Evolutionary conservation across 441 rosid genomes (phyloP).

Genomic region (Populus trichocarpa): DNA sequence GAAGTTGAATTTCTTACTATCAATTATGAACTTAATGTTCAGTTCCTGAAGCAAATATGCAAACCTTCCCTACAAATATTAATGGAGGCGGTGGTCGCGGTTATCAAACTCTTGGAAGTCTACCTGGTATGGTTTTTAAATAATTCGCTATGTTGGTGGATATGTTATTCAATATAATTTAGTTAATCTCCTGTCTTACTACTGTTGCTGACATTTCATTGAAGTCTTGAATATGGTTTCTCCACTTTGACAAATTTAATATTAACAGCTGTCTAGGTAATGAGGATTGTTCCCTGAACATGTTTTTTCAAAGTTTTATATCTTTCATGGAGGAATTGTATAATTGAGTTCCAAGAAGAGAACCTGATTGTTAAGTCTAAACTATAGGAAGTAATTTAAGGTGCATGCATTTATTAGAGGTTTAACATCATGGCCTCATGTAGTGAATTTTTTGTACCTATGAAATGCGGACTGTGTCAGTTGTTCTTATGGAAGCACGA

Average conservation of each 20-base stretch:
- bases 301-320: background rate
- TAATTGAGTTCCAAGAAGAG: background rate
- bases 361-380: background rate
- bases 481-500: background rate
- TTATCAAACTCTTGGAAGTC: slow-evolving; percentile 68
- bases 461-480: background rate
- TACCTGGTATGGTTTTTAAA: slow-evolving; percentile 49
- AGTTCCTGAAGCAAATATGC: slow-evolving; percentile 80
- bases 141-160: background rate
- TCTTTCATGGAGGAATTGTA: background rate
- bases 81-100: slow-evolving; percentile 47
- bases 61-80: slow-evolving; percentile 59
- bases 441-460: background rate
- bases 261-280: background rate
- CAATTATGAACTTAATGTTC: slow-evolving; percentile 21
- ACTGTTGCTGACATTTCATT: background rate
- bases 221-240: background rate
- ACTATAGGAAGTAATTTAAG: background rate
- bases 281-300: background rate
- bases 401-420: background rate
- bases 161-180: slow-evolving; percentile 1
- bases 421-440: background rate
- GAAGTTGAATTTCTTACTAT: background rate
- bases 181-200: background rate
- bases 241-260: background rate